These are phyloP conservation scores for Durio zibethinus DNA, from an alignment of 345 rosid genomes.

Conservation along the genomic window DNA sequence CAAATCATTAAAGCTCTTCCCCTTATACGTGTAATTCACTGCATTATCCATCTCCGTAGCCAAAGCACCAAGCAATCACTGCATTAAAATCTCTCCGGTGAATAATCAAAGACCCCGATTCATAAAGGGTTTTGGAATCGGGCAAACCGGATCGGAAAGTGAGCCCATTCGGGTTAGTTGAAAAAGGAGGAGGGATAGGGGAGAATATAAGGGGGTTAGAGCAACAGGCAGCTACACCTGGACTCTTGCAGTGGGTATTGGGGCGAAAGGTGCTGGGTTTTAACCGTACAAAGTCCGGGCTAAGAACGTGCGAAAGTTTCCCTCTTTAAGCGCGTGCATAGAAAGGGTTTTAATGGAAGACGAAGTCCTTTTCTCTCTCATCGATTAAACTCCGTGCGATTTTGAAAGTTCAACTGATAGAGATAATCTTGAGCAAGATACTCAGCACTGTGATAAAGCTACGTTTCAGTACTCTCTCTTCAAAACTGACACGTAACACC, in stretches of 20 bases:
- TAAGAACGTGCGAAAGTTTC: constrained; percentile 43
- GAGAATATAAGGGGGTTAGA: constrained; percentile 6
- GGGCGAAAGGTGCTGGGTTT: constrained; percentile 37
- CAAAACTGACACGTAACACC: neutral
- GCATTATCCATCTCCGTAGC: constrained; percentile 45
- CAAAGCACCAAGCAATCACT: neutral
- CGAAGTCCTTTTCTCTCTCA: neutral
- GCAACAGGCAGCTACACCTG: constrained; percentile 22
- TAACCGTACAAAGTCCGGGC: constrained; percentile 8
- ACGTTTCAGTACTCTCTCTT: neutral
- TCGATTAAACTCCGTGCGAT: neutral
- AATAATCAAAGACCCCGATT: neutral
- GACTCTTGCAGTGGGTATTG: constrained; percentile 15
- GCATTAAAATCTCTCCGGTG: constrained; percentile 20
- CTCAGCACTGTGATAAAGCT: neutral
- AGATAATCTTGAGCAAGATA: neutral
- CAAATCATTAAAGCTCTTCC: constrained; percentile 37
- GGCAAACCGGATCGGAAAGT: neutral
- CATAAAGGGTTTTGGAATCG: neutral
- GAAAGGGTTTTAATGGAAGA: constrained; percentile 12
- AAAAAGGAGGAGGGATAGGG: neutral
- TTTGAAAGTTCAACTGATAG: neutral
- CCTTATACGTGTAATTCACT: constrained; percentile 40
- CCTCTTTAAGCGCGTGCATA: constrained; percentile 41
- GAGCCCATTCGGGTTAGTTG: neutral